Evolutionary conservation across 2,329 filamentous ascomycete species (phyloP), one percentile per base, ranked within the genome.

Genomic region (Metarhizium anisopliae): DNA sequence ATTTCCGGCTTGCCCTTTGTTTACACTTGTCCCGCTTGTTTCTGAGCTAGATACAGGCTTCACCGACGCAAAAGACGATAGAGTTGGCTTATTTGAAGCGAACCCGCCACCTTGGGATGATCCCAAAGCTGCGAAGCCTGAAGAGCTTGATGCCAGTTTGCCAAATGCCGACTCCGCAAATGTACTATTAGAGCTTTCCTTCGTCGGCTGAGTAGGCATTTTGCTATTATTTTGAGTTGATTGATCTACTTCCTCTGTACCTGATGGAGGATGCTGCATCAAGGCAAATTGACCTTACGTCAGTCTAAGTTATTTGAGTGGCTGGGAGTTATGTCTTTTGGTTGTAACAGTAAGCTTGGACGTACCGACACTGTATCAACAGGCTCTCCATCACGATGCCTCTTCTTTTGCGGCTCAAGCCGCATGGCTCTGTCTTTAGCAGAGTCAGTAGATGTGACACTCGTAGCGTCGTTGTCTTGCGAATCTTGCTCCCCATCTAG

Each of bases 121-220:
- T 45, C 78, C 79, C 49, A 86, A 65, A 18, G 75, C 67, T 43
- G 83, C 82, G 65, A 89, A 89, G 0, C 84, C 84, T 4, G 86
- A 90, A 30, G 79, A 74, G 5, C 81, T 79, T 29, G 79, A 73
- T 7, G 85, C 78, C 55, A 90, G 80, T 53, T 85, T 83, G 53
- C 85, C 81, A 64, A 91, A 84, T 18, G 80, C 82, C 3, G 87
- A 91, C 51, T 77, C 77, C 25, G 83, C 82, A 67, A 91, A 91
- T 6, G 85, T 82, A 10, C 81, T 80, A 13, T 76, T 59, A 6
- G 86, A 83, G 18, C 82, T 79, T 53, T 68, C 66, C 40, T 60
- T 58, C 35, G 38, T n/a, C 11, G 35, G 11, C 30, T 55, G 52
- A n/a, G 14, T 43, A 55, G 29, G 10, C 29, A 25, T 20, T 38